A percentile compares a stretch with the other conserved stretches of the same genome.
These are phyloP conservation scores for Lentinula edodes DNA, from an alignment of 768 basidiomycete genomes.

Conservation along the genomic window DNA sequence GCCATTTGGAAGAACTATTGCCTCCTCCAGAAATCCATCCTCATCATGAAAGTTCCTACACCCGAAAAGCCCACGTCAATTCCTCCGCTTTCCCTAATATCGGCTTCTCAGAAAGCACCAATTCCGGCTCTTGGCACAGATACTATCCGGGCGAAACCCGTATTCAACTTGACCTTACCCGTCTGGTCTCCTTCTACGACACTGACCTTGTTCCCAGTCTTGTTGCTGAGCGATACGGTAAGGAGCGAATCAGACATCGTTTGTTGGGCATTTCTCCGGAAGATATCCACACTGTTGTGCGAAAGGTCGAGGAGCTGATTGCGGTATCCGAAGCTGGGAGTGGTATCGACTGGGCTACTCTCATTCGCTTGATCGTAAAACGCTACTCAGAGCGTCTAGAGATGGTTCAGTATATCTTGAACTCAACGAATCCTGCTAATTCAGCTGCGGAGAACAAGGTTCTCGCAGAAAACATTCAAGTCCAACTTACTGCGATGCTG, in stretches of 20 bases:
- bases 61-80: neutral
- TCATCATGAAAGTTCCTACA: neutral
- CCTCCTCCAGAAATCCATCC: neutral
- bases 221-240: constrained; percentile 19
- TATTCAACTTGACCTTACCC: constrained; percentile 34
- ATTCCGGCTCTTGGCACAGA: constrained; percentile 37
- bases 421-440: constrained; percentile 10
- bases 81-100: neutral
- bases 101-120: constrained; percentile 8
- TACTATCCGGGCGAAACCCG: constrained; percentile 38
- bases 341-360: constrained; percentile 36
- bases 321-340: constrained; percentile 8
- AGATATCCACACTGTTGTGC: constrained; percentile 20
- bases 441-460: constrained; percentile 3
- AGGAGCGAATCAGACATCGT: constrained; percentile 30
- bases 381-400: constrained; percentile 38
- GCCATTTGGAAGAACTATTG: neutral
- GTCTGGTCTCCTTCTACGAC: constrained; percentile 40
- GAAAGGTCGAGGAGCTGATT: constrained; percentile 22
- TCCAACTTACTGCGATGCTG: constrained; percentile 25
- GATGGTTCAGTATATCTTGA: constrained; percentile 30
- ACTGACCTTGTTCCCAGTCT: constrained; percentile 29
- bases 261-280: constrained; percentile 23
- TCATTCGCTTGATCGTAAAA: constrained; percentile 31
- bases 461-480: constrained; percentile 19